Conservation (phyloP, 2,329 filamentous ascomycete genomes). For the Hymenoscyphus scutula region DNA sequence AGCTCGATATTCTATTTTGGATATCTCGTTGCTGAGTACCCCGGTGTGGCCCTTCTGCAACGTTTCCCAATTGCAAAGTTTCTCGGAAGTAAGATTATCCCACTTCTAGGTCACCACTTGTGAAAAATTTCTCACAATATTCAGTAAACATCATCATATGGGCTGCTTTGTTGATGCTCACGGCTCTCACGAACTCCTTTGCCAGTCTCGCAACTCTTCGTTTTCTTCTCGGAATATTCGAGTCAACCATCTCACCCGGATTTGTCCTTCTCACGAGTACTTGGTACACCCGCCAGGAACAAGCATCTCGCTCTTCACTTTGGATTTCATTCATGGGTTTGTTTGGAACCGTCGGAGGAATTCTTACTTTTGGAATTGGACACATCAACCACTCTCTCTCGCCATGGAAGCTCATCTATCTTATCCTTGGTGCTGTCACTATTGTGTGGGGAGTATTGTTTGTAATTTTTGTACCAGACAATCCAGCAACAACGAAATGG, state of each 20-base stretch:
- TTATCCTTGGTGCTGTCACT: constrained; percentile 31
- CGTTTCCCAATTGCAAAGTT: constrained; percentile 53
- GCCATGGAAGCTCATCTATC: constrained; percentile 28
- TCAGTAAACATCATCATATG: constrained; percentile 38
- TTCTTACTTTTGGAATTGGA: constrained; percentile 41
- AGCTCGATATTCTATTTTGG: constrained; percentile 40
- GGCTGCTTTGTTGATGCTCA: constrained; percentile 44
- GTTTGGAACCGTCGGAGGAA: constrained; percentile 29
- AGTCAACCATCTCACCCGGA: constrained; percentile 50
- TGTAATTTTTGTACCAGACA: constrained; percentile 48
- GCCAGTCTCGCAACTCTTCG: constrained; percentile 47
- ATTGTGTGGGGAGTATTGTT: constrained; percentile 39
- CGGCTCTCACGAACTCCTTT: constrained; percentile 49
- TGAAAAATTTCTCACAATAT: constrained; percentile 21
- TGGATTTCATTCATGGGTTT: constrained; percentile 53
- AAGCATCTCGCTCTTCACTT: constrained; percentile 35
- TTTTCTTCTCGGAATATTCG: constrained; percentile 49
- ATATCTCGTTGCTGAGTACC: constrained; percentile 38
- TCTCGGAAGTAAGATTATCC: constrained; percentile 38
- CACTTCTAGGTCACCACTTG: not conserved
- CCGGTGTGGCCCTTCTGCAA: constrained; percentile 36
- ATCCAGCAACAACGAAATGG: constrained; percentile 45
- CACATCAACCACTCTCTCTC: constrained; percentile 42
- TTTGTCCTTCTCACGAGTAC: constrained; percentile 47
- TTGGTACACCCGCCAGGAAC: constrained; percentile 39